Evolutionary conservation across 305 asterid genomes (phyloP).

Genomic region (Fraxinus greggii): DNA sequence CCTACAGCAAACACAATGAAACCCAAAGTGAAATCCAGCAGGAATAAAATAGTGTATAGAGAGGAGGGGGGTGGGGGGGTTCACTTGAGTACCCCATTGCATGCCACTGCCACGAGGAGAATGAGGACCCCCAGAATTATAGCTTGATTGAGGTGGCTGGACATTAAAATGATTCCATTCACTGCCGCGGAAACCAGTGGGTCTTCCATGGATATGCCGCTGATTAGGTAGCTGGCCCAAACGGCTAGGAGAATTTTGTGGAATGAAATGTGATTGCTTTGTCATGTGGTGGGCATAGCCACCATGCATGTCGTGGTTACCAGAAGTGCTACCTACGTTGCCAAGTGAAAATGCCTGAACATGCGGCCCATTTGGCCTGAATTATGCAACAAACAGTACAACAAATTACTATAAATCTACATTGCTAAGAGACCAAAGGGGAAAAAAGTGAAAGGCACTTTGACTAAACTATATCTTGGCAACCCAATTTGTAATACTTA

Average conservation of each 20-base stretch:
- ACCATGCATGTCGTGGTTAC: conserved; percentile 42
- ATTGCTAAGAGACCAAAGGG: neutral
- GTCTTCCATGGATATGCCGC: conserved; percentile 63
- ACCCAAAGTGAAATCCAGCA: neutral
- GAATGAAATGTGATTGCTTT: conserved; percentile 57
- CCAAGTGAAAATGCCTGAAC: conserved; percentile 56
- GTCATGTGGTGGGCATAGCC: conserved; percentile 43
- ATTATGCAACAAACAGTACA: conserved; percentile 26
- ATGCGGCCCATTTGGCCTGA: conserved; percentile 55
- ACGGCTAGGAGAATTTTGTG: conserved; percentile 70
- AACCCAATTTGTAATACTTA: neutral
- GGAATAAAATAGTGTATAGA: neutral
- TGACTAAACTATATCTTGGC: neutral
- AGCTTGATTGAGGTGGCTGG: conserved; percentile 43
- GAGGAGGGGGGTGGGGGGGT: neutral
- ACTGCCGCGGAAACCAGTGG: conserved; percentile 54
- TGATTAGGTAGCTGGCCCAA: conserved; percentile 59
- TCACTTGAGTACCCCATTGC: conserved; percentile 45
- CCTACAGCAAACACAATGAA: conserved; percentile 42
- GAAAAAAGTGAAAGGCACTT: neutral
- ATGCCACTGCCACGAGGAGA: conserved; percentile 46
- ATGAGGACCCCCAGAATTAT: conserved; percentile 43
- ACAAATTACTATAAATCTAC: conserved; percentile 16
- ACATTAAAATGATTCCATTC: conserved; percentile 47
- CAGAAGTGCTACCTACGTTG: conserved; percentile 52